A percentile compares a stretch with the other conserved stretches of the same genome.
These are phyloP conservation scores for Vigna trinervia DNA, from an alignment of 306 rosid species.

Conservation along the genomic window DNA sequence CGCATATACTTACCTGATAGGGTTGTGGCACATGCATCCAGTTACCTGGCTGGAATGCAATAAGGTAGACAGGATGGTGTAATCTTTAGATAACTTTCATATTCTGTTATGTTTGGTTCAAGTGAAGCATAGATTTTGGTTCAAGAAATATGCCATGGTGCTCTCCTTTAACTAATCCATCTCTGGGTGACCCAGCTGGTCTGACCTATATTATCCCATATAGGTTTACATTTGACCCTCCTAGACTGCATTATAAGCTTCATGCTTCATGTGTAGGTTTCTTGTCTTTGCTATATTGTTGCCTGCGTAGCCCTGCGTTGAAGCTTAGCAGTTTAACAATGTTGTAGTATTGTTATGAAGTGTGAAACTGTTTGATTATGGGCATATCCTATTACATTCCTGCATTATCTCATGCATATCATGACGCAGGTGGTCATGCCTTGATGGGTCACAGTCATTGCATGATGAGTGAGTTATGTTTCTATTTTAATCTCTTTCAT, in stretches of 20 bases:
- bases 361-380: not conserved
- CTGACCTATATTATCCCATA: too few relatives aligned
- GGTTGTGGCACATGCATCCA: not conserved
- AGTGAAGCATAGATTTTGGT: too few relatives aligned
- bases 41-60: not conserved
- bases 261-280: not conserved
- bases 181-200: too few relatives aligned
- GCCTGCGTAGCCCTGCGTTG: not conserved
- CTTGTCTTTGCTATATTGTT: not conserved
- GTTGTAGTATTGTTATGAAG: not conserved
- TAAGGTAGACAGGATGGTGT: constrained; percentile 10
- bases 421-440: not conserved
- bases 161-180: too few relatives aligned
- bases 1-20: not conserved
- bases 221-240: not conserved
- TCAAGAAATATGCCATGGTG: too few relatives aligned
- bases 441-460: not conserved
- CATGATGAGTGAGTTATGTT: constrained; percentile 19
- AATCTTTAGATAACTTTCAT: not conserved
- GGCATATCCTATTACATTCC: not conserved
- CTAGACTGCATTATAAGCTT: not conserved
- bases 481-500: not conserved
- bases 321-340: not conserved
- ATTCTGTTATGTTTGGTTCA: too few relatives aligned
- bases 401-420: not conserved